Evolutionary conservation across 805 yeast species (phyloP), one percentile per base, ranked within the genome.

Genomic region (Candida cerambycidarum): DNA sequence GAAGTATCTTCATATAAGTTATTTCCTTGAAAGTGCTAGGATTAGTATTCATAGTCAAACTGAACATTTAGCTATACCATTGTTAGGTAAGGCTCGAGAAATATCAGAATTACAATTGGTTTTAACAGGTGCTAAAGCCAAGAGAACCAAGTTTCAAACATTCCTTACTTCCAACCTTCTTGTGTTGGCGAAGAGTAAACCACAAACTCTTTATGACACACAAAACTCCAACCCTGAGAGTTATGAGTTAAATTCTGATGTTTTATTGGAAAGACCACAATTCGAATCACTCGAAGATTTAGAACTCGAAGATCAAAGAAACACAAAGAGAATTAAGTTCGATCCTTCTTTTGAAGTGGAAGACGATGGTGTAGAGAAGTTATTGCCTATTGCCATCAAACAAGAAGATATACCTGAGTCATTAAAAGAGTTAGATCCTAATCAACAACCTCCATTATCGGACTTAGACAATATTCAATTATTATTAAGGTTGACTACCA

Each of bases 41-140:
- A 68, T 75, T 39, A 76, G 81, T 1, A 57, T 85, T 15, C 82
- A 82, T 30, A 76, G 83, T 16, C 78, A 78, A 39, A 73, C 85
- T 17, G 95, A 86, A 55, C 78, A 80, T 48, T 59, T 81, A 25
- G 73, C 84, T 1, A 61, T 74, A 16, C 79, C 81, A 6, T 71
- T 79, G 4, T 65, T 86, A 46, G 61, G 67, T 1, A 75, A 74
- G 47, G 87, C 82, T 2, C 75, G 79, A 33, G 73, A 75, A 11
- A 57, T 83, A 9, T 79, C 89, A 0, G 75, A 79, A 1, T 71
- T 89, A 36, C 67, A 76, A 38, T 76, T 83, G 50, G 76, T 83
- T 0, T 65, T 92, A 35, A 85, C 97, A 1, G 98, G 98, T 51
- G 86, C 93, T 43, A 82, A 82, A 52, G 97, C 96, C 8, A 84